Percentiles rank a stretch among this genome's conserved stretches.
phyloP scores from a whole-genome alignment of 306 rosid species.

The Corylus avellana region DNA sequence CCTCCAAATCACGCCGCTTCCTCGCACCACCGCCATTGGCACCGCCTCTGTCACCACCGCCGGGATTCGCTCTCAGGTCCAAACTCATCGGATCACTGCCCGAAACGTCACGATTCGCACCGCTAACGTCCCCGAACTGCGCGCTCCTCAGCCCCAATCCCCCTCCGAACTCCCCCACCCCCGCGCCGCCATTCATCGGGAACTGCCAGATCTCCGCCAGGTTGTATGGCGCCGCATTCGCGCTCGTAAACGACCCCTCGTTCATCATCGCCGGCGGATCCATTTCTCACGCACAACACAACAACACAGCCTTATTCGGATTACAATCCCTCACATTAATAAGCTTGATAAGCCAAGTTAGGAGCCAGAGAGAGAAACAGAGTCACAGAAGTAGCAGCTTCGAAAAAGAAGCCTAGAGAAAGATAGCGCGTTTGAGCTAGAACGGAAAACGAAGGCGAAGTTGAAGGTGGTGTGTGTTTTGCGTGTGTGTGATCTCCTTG shows the following conservation, averaged over 20 bases:
- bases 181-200: conserved; percentile 38
- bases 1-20: conserved; percentile 59
- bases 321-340: conserved; percentile 5
- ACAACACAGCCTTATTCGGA: conserved; percentile 1
- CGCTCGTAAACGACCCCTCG: conserved; percentile 45
- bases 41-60: conserved; percentile 15
- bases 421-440: conserved; percentile 18
- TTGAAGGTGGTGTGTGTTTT: background rate
- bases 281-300: conserved; percentile 35
- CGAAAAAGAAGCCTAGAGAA: conserved; percentile 11
- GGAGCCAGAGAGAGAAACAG: background rate
- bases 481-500: conserved; percentile 48
- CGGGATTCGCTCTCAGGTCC: conserved; percentile 37
- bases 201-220: conserved; percentile 81
- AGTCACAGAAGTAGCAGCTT: background rate
- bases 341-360: background rate
- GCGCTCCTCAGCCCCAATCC: conserved; percentile 53
- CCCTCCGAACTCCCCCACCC: conserved; percentile 38
- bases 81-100: conserved; percentile 35
- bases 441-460: conserved; percentile 10
- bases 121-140: conserved; percentile 43
- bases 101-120: conserved; percentile 44
- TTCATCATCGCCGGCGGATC: conserved; percentile 71
- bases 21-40: conserved; percentile 11
- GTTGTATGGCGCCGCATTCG: conserved; percentile 52